These are phyloP conservation scores for Dryadomyces sulphureus DNA, from an alignment of 2,329 filamentous ascomycete genomes.

Conservation along the genomic window DNA sequence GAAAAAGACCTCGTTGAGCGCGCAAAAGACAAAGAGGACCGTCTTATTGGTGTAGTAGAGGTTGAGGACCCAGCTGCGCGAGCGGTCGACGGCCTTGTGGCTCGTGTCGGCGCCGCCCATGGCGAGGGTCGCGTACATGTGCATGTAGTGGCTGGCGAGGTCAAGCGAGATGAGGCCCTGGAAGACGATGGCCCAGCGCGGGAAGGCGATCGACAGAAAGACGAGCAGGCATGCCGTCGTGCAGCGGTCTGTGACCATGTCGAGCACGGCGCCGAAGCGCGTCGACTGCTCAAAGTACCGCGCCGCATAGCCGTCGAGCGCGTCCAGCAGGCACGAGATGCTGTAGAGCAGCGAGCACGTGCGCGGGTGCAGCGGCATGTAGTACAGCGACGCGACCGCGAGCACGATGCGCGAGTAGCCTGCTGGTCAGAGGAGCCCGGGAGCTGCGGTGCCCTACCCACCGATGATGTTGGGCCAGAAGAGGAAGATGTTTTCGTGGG, in stretches of 20 bases:
- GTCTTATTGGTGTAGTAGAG: constrained; percentile 96
- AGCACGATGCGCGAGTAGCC: constrained; percentile 67
- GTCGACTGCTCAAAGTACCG: constrained; percentile 82
- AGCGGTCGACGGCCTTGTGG: constrained; percentile 90
- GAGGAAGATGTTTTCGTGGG: constrained; percentile 62
- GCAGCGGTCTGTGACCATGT: constrained; percentile 98
- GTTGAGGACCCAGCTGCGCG: constrained; percentile 77
- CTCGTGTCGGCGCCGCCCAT: constrained; percentile 69
- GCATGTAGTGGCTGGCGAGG: constrained; percentile 93
- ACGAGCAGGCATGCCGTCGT: constrained; percentile 91
- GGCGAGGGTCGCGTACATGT: constrained; percentile 91
- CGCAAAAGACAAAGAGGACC: constrained; percentile 82
- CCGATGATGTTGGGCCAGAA: constrained; percentile 75
- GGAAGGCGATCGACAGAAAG: constrained; percentile 88
- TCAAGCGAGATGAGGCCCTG: constrained; percentile 86
- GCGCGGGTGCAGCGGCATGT: constrained; percentile 97
- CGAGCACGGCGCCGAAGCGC: constrained; percentile 87
- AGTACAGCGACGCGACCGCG: constrained; percentile 85
- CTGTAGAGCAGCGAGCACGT: constrained; percentile 87
- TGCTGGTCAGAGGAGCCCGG: constrained; percentile 17
- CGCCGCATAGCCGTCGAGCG: constrained; percentile 87
- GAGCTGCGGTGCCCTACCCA: constrained; percentile 19
- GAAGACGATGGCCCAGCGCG: constrained; percentile 86
- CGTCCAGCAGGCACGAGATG: constrained; percentile 87
- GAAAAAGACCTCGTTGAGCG: constrained; percentile 91